Conservation (phyloP, 2,329 filamentous ascomycete genomes). For the Zasmidium cellare region DNA sequence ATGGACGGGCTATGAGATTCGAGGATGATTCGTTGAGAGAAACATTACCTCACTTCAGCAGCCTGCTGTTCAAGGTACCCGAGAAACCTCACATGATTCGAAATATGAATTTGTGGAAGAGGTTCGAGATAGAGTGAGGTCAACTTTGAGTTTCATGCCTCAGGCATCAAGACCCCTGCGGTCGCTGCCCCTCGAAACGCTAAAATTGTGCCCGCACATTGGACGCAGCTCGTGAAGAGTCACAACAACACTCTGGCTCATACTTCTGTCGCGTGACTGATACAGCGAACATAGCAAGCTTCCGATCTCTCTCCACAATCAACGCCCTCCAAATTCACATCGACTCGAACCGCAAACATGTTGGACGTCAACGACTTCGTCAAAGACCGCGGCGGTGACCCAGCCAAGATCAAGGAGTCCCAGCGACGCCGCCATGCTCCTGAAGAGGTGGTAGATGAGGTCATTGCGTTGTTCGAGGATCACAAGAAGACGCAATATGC, state of each 20-base stretch:
- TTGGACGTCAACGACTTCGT: slow-evolving; percentile 54
- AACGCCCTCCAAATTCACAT: neutral
- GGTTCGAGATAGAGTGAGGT: neutral
- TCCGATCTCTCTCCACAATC: neutral
- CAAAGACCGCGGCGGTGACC: slow-evolving; percentile 83
- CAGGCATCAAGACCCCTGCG: neutral
- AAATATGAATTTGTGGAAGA: neutral
- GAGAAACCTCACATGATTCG: no score
- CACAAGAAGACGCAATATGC: slow-evolving; percentile 62
- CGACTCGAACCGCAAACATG: slow-evolving; percentile 28
- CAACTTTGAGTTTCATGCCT: neutral
- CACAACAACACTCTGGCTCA: neutral
- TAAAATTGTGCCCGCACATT: neutral
- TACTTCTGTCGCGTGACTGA: neutral
- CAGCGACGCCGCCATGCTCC: slow-evolving; percentile 79
- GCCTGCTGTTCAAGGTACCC: no score
- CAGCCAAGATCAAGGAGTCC: slow-evolving; percentile 86
- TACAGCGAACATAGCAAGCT: neutral
- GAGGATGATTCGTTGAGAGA: no score
- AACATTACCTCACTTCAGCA: no score
- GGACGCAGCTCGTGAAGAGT: neutral
- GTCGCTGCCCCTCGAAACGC: slow-evolving; percentile 1
- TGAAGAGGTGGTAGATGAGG: slow-evolving; percentile 84
- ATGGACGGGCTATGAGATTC: no score
- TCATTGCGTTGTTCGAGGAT: slow-evolving; percentile 83